A percentile compares a stretch with the other conserved stretches of the same genome.
Evolutionary conservation across 257 asterid genomes (phyloP).

Genomic region (Solanum pinnatisectum): DNA sequence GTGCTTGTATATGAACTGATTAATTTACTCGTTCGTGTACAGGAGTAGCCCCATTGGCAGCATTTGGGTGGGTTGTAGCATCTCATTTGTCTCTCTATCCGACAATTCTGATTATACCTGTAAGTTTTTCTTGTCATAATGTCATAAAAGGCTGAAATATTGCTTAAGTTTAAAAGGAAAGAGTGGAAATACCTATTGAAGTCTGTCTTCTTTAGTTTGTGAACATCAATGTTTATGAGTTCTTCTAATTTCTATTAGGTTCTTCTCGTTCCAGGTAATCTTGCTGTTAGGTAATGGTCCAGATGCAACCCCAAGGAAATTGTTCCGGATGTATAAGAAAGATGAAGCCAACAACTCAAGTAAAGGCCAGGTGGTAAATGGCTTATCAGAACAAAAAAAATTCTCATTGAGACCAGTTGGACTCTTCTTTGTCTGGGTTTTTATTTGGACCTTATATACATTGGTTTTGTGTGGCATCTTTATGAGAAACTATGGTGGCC

Average conservation of each 20-base stretch:
- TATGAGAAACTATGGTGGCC: constrained; percentile 71
- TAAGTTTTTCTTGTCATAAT: constrained; percentile 25
- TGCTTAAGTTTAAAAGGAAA: not conserved
- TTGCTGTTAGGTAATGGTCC: constrained; percentile 73
- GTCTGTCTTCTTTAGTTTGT: not conserved
- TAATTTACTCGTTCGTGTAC: constrained; percentile 13
- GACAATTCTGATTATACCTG: constrained; percentile 63
- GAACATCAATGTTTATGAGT: not conserved
- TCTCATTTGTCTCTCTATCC: constrained; percentile 94
- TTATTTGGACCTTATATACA: constrained; percentile 58
- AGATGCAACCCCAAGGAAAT: constrained; percentile 77
- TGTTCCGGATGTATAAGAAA: constrained; percentile 37
- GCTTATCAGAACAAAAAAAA: constrained; percentile 12
- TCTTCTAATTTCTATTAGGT: not conserved
- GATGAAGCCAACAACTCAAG: constrained; percentile 26
- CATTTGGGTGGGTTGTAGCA: constrained; percentile 93
- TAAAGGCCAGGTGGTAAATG: constrained; percentile 2
- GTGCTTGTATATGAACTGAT: constrained; percentile 3
- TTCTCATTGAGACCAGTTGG: constrained; percentile 54
- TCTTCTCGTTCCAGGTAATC: constrained; percentile 40
- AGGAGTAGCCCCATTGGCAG: constrained; percentile 82
- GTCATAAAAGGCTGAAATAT: not conserved
- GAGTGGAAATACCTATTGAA: not conserved
- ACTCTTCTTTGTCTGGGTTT: constrained; percentile 58
- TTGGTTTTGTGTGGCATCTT: constrained; percentile 55